Evolutionary conservation across 169 alveolate genomes (phyloP).

Genomic region (Plasmodium relictum): DNA sequence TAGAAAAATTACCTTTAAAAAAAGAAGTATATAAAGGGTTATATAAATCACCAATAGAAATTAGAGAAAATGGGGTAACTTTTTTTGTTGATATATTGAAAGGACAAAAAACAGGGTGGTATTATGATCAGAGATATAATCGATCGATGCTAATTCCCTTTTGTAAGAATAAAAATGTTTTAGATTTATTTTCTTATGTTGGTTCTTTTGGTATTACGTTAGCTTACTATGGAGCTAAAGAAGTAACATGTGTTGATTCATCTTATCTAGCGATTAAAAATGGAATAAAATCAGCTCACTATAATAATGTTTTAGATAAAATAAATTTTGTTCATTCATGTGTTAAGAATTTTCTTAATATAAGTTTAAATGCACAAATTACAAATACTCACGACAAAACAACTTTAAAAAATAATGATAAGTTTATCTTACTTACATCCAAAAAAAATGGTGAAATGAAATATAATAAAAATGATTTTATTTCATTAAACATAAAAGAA

Average conservation of each 20-base stretch:
- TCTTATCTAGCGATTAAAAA: conserved; percentile 70
- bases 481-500: neutral
- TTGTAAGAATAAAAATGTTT: conserved; percentile 70
- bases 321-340: conserved; percentile 65
- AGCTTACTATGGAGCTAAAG: conserved; percentile 80
- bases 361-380: conserved; percentile 25
- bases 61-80: conserved; percentile 79
- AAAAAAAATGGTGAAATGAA: neutral
- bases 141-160: conserved; percentile 77
- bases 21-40: conserved; percentile 74
- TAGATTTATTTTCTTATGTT: conserved; percentile 78
- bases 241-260: conserved; percentile 80
- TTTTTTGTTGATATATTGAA: conserved; percentile 78
- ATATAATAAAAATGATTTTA: neutral
- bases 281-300: conserved; percentile 72
- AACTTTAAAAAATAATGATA: neutral
- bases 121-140: conserved; percentile 75
- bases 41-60: conserved; percentile 70
- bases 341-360: conserved; percentile 48
- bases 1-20: conserved; percentile 70
- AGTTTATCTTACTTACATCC: neutral
- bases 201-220: conserved; percentile 81
- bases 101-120: conserved; percentile 82
- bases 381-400: neutral
- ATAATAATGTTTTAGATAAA: conserved; percentile 61